Evolutionary conservation across 192 early-diverging fungal species (phyloP).

Genomic region (Thamnidium elegans): DNA sequence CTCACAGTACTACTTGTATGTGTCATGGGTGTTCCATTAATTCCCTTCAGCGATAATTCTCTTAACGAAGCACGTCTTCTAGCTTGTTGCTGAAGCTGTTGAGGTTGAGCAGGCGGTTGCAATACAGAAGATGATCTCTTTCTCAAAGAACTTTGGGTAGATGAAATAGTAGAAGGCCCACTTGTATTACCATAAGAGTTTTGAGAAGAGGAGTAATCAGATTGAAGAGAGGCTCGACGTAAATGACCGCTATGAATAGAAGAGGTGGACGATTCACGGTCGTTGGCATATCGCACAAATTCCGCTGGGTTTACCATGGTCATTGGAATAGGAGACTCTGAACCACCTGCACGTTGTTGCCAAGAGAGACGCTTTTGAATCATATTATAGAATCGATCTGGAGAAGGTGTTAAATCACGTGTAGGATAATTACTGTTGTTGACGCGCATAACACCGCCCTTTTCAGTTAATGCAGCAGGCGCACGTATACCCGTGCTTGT

Average conservation of each 20-base stretch:
- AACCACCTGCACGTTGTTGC: conserved; percentile 20
- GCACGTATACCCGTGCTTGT: conserved; percentile 15
- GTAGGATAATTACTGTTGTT: background rate
- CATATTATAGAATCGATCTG: conserved; percentile 35
- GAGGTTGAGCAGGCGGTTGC: conserved; percentile 11
- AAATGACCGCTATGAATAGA: conserved; percentile 35
- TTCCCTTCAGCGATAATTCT: conserved; percentile 29
- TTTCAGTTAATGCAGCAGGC: conserved; percentile 16
- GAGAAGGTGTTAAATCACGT: conserved; percentile 31
- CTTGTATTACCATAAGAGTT: conserved; percentile 8
- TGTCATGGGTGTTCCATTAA: conserved; percentile 3
- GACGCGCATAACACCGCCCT: conserved; percentile 5
- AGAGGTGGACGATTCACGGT: conserved; percentile 35
- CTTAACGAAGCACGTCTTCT: conserved; percentile 32
- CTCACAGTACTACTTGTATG: background rate
- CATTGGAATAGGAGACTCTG: conserved; percentile 26
- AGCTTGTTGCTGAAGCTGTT: conserved; percentile 7
- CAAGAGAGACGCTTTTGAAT: conserved; percentile 36
- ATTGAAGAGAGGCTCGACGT: conserved; percentile 30
- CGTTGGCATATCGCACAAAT: conserved; percentile 28
- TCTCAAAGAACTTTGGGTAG: conserved; percentile 7
- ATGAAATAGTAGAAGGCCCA: background rate
- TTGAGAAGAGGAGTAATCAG: conserved; percentile 26
- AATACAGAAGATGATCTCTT: conserved; percentile 28
- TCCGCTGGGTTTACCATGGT: conserved; percentile 30